phyloP scores from a whole-genome alignment of 441 rosid genomes.

The Erysimum cheiri region DNA sequence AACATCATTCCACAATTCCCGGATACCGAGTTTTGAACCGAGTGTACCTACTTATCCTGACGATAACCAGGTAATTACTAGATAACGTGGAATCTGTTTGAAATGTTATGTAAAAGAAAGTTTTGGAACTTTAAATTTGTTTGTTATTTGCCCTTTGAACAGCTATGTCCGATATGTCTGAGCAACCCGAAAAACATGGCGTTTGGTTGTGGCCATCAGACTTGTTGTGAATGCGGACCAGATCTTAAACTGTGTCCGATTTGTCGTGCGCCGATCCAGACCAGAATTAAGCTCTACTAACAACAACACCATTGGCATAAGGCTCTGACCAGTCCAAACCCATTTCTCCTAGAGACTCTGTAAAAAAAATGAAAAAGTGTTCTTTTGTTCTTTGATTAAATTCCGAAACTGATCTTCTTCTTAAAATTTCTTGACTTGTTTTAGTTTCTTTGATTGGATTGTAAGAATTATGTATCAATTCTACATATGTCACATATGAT shows the following conservation, averaged over 20 bases:
- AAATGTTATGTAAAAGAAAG: not conserved
- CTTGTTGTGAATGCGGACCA: slow-evolving; percentile 70
- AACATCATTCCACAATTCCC: slow-evolving; percentile 47
- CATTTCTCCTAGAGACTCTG: slow-evolving; percentile 19
- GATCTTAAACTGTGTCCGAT: slow-evolving; percentile 64
- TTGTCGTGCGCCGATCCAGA: slow-evolving; percentile 64
- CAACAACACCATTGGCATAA: not conserved
- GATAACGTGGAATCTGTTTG: not conserved
- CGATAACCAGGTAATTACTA: slow-evolving; percentile 58
- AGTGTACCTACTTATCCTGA: slow-evolving; percentile 53
- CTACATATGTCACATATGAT: no score
- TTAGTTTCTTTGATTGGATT: slow-evolving; percentile 24
- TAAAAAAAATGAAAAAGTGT: slow-evolving; percentile 1
- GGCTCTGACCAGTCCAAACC: slow-evolving; percentile 7
- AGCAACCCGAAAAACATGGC: slow-evolving; percentile 66
- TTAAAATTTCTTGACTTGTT: not conserved
- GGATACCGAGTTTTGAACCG: slow-evolving; percentile 51
- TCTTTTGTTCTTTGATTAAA: slow-evolving; percentile 42
- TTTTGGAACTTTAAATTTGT: not conserved
- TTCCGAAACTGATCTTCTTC: not conserved
- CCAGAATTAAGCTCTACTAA: slow-evolving; percentile 70
- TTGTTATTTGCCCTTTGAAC: slow-evolving; percentile 21
- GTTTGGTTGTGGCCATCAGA: slow-evolving; percentile 82
- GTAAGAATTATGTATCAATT: slow-evolving; percentile 1
- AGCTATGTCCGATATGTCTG: slow-evolving; percentile 76